Conservation (phyloP, 192 early-diverging fungal genomes). For the Coemansia sp. region DNA sequence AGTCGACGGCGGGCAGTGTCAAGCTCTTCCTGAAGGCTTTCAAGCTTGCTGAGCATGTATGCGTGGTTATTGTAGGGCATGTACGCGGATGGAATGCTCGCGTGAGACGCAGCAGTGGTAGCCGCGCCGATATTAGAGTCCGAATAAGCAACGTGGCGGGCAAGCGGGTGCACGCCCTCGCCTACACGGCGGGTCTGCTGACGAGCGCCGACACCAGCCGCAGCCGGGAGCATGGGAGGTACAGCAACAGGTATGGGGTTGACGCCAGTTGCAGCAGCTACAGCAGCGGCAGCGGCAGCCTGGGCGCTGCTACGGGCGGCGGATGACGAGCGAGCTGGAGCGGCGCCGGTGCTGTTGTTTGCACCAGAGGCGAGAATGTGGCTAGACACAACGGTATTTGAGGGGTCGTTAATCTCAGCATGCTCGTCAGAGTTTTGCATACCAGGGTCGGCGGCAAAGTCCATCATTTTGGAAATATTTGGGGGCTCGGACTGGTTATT, state of each 20-base stretch:
- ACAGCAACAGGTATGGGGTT: constrained; percentile 32
- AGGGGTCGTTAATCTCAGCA: constrained; percentile 44
- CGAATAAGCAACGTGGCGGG: constrained; percentile 38
- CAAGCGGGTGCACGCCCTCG: constrained; percentile 45
- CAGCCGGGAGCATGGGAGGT: constrained; percentile 15
- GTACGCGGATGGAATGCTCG: constrained; percentile 23
- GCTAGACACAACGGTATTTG: constrained; percentile 37
- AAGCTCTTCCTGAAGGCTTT: constrained; percentile 47
- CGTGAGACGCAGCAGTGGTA: neutral
- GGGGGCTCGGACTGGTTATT: constrained; percentile 28
- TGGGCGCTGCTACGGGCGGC: constrained; percentile 43
- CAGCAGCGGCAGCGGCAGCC: constrained; percentile 44
- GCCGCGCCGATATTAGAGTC: constrained; percentile 13
- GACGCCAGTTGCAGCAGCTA: constrained; percentile 28
- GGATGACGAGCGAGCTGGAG: constrained; percentile 24
- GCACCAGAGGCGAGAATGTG: constrained; percentile 53
- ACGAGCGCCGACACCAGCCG: constrained; percentile 12
- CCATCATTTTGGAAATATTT: constrained; percentile 35
- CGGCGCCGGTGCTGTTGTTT: constrained; percentile 38
- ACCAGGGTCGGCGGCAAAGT: constrained; percentile 33
- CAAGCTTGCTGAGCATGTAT: constrained; percentile 48
- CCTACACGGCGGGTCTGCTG: constrained; percentile 37
- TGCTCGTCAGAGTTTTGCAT: constrained; percentile 22
- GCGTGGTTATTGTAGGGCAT: constrained; percentile 43
- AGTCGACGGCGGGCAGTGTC: constrained; percentile 36